A percentile compares a stretch with the other conserved stretches of the same genome.
These are phyloP conservation scores for Boletus sp. DNA, from an alignment of 768 basidiomycete genomes.

Conservation along the genomic window DNA sequence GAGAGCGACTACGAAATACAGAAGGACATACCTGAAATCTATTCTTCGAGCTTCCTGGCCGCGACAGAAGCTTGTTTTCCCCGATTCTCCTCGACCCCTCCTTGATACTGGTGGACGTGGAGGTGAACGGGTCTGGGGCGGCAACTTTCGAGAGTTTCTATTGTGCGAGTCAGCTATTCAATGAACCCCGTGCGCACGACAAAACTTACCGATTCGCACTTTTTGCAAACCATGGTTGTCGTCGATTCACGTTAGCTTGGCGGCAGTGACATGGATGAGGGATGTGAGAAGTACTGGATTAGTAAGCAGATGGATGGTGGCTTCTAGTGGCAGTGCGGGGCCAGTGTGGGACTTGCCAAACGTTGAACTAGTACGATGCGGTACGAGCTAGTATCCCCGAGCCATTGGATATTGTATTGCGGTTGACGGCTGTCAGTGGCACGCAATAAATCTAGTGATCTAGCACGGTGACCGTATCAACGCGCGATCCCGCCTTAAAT, in stretches of 20 bases:
- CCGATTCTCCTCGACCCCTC: constrained; percentile 78
- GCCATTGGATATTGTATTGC: neutral
- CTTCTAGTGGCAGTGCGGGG: neutral
- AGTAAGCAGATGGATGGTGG: constrained; percentile 14
- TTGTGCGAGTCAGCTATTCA: neutral
- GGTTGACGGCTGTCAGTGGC: neutral
- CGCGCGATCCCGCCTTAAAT: neutral
- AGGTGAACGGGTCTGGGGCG: constrained; percentile 83
- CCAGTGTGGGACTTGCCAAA: neutral
- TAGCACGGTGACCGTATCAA: neutral
- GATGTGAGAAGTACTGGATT: constrained; percentile 4
- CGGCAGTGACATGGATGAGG: constrained; percentile 8
- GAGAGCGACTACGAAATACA: constrained; percentile 11
- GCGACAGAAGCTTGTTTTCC: constrained; percentile 77
- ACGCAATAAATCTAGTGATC: neutral
- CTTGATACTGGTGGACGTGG: constrained; percentile 72
- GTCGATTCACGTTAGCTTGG: neutral
- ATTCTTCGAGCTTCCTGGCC: constrained; percentile 71
- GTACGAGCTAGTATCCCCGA: too few species aligned
- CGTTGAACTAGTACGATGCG: too few species aligned
- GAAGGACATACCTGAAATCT: constrained; percentile 62
- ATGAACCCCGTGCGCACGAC: constrained; percentile 12
- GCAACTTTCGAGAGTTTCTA: constrained; percentile 91
- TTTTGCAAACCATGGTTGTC: constrained; percentile 76
- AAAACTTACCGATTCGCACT: constrained; percentile 68